These are phyloP conservation scores for Hericium rajendrae DNA, from an alignment of 768 basidiomycete genomes.

Conservation along the genomic window DNA sequence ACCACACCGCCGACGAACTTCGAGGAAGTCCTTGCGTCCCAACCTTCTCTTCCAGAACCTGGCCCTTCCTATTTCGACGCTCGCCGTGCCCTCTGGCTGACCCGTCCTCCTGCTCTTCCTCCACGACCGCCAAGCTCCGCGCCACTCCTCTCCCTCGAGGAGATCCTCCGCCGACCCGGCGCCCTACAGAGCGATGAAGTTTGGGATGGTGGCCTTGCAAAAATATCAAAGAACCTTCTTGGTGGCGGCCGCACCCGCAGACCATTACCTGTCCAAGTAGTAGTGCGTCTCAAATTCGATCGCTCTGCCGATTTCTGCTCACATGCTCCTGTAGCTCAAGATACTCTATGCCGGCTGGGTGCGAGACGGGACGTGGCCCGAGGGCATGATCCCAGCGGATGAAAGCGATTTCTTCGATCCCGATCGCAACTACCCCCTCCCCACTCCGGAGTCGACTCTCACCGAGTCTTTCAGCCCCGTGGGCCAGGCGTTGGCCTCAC, in stretches of 20 bases:
- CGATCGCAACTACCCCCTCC: neutral
- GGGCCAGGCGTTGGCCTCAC: too few relatives aligned
- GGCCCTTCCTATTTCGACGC: slow-evolving; percentile 58
- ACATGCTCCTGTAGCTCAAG: slow-evolving; percentile 44
- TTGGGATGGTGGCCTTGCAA: slow-evolving; percentile 50
- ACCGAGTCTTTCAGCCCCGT: too few relatives aligned
- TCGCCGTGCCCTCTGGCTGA: slow-evolving; percentile 56
- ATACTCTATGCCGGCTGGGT: slow-evolving; percentile 69
- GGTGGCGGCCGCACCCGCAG: slow-evolving; percentile 50
- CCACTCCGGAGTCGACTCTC: neutral
- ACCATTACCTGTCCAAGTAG: slow-evolving; percentile 49
- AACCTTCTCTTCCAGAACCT: slow-evolving; percentile 41
- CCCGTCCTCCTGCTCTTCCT: slow-evolving; percentile 18
- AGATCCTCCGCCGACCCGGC: slow-evolving; percentile 36
- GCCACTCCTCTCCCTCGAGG: slow-evolving; percentile 30
- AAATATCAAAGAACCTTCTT: slow-evolving; percentile 54
- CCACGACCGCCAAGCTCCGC: slow-evolving; percentile 13
- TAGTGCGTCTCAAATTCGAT: slow-evolving; percentile 34
- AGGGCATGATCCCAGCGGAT: slow-evolving; percentile 25
- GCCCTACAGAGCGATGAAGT: slow-evolving; percentile 39
- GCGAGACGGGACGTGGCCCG: slow-evolving; percentile 70
- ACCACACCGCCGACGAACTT: slow-evolving; percentile 14
- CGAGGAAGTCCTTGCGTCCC: slow-evolving; percentile 30
- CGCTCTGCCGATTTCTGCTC: slow-evolving; percentile 1
- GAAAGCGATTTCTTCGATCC: slow-evolving; percentile 12